Conservation (phyloP, 2,329 filamentous ascomycete genomes). For the Raffaelea ambrosiae region DNA sequence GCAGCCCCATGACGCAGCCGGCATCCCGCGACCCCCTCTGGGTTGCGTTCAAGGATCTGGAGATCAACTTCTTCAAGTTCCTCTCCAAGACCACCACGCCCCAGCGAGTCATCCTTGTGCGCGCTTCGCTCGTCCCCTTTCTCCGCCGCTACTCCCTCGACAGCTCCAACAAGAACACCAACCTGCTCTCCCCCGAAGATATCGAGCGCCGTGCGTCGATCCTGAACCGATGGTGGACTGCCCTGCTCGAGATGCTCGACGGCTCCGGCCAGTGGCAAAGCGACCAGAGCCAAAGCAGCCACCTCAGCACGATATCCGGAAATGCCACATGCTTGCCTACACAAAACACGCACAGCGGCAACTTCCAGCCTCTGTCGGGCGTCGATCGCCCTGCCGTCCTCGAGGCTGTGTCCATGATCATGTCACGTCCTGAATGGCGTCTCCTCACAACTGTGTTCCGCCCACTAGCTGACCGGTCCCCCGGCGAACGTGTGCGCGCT, state of each 20-base stretch:
- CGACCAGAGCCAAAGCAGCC: conserved; percentile 10
- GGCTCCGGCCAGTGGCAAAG: conserved; percentile 38
- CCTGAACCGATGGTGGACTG: conserved; percentile 85
- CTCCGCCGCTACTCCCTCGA: conserved; percentile 62
- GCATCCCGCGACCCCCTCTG: conserved; percentile 43
- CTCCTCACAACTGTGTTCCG: conserved; percentile 60
- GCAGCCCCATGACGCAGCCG: conserved; percentile 29
- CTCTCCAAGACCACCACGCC: conserved; percentile 59
- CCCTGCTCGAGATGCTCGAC: conserved; percentile 72
- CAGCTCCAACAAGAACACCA: conserved; percentile 48
- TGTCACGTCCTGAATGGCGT: conserved; percentile 85
- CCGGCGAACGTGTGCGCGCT: conserved; percentile 33
- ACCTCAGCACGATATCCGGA: conserved; percentile 4
- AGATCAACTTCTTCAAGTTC: conserved; percentile 47
- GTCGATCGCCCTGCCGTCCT: conserved; percentile 76
- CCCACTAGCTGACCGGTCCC: conserved; percentile 48
- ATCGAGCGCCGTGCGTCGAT: conserved; percentile 72
- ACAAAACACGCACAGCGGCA: conserved; percentile 28
- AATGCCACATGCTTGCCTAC: conserved; percentile 10
- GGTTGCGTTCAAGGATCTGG: conserved; percentile 45
- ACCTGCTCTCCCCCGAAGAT: conserved; percentile 62
- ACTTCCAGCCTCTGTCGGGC: conserved; percentile 65
- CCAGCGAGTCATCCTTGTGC: conserved; percentile 68
- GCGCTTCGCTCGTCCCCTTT: conserved; percentile 66
- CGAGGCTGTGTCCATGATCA: conserved; percentile 70